Conservation (phyloP, 768 basidiomycete species). For the Chlorophyllum brunneum region DNA sequence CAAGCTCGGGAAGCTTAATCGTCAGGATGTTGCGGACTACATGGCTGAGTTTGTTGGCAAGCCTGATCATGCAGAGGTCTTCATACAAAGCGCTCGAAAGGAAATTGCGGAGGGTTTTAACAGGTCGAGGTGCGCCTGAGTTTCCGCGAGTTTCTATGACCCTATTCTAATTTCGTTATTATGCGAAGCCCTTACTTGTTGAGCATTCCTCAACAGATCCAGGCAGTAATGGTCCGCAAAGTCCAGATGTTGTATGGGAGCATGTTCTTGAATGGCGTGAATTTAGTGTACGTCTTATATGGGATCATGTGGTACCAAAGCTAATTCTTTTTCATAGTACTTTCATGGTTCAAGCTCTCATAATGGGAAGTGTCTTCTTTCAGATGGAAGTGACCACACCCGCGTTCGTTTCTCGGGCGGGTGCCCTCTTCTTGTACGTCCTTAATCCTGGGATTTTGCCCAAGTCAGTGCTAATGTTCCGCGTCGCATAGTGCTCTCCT, state of each 20-base stretch:
- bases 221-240: conserved; percentile 39
- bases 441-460: background rate
- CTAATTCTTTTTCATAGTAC: conserved; percentile 29
- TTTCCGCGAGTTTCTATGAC: background rate
- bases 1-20: conserved; percentile 35
- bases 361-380: conserved; percentile 65
- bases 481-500: conserved; percentile 42
- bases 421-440: conserved; percentile 73
- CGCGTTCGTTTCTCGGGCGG: conserved; percentile 75
- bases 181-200: conserved; percentile 38
- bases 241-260: conserved; percentile 43
- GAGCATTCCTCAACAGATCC: conserved; percentile 41
- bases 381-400: conserved; percentile 48
- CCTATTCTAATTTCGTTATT: background rate
- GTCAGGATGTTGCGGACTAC: conserved; percentile 44
- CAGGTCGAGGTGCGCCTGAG: conserved; percentile 26
- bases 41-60: conserved; percentile 39
- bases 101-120: conserved; percentile 48
- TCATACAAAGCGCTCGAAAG: conserved; percentile 40
- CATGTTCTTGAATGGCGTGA: conserved; percentile 31
- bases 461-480: background rate
- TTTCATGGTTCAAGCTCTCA: conserved; percentile 46
- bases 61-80: conserved; percentile 36
- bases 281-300: conserved; percentile 23
- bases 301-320: background rate